phyloP scores from a whole-genome alignment of 768 basidiomycete species.

The Leccinum broughii region DNA sequence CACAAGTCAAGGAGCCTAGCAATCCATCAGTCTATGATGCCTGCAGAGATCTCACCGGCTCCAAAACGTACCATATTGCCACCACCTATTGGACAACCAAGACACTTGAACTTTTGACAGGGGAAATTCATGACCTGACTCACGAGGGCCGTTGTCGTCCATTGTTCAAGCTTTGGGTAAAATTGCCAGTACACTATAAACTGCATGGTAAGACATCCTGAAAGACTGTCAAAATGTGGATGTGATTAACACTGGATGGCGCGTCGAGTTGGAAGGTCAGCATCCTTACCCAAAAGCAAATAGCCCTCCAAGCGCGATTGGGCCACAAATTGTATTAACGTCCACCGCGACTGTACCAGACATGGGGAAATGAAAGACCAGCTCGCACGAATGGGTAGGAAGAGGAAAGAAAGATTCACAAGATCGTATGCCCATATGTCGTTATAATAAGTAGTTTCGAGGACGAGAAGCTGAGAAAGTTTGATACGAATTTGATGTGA shows the following conservation, averaged over 20 bases:
- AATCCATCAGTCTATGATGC: not conserved
- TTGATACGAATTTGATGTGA: not conserved
- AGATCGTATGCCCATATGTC: not conserved
- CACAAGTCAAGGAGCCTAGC: constrained; percentile 25
- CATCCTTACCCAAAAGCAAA: constrained; percentile 22
- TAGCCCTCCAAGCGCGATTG: constrained; percentile 26
- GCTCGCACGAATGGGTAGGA: not conserved
- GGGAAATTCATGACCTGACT: not conserved
- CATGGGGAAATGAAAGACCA: constrained; percentile 8
- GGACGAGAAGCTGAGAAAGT: not conserved
- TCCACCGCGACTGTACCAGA: not conserved
- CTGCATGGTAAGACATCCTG: constrained; percentile 29
- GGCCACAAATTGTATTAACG: constrained; percentile 15
- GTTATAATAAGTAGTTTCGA: constrained; percentile 5
- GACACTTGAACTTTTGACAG: not conserved
- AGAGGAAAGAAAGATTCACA: not conserved
- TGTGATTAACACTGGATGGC: not conserved
- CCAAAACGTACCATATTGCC: constrained; percentile 18
- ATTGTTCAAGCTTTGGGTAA: constrained; percentile 14
- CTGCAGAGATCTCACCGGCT: not conserved
- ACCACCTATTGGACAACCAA: constrained; percentile 16
- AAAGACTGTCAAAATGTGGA: constrained; percentile 17
- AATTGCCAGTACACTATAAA: constrained; percentile 26
- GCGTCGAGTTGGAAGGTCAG: not conserved
- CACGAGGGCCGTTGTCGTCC: constrained; percentile 22